Evolutionary conservation across 495 filamentous ascomycete species (phyloP).

Genomic region (Tuber indicum): DNA sequence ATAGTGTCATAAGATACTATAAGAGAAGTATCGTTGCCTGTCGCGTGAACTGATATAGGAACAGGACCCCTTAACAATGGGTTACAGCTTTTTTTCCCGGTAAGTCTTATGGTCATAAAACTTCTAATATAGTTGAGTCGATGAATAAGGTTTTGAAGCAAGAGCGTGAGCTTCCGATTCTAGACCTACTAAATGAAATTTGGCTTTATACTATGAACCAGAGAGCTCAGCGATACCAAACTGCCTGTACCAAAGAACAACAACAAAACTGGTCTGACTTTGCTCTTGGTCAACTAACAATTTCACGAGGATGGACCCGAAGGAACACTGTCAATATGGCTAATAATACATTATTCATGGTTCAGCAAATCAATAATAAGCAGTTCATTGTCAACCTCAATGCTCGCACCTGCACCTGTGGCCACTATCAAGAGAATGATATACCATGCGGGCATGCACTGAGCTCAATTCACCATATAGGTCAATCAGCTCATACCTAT

Average conservation of each 20-base stretch:
- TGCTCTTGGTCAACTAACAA: no score
- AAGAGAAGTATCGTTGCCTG: no score
- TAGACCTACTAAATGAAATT: slow-evolving; percentile 6
- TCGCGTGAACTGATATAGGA: no score
- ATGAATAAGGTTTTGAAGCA: slow-evolving; percentile 5
- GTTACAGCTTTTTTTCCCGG: slow-evolving; percentile 9
- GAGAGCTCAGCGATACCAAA: background rate
- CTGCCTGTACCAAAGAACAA: no score
- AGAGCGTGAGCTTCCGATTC: background rate
- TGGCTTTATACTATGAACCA: slow-evolving; percentile 10
- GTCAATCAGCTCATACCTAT: background rate
- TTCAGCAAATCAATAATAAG: background rate
- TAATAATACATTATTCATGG: background rate
- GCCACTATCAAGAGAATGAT: background rate
- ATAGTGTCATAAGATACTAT: no score
- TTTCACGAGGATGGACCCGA: no score
- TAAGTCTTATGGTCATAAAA: slow-evolving; percentile 6
- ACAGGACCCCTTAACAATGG: no score
- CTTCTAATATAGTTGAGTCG: slow-evolving; percentile 11
- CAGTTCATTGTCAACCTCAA: background rate
- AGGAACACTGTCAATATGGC: no score
- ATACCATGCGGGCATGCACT: background rate
- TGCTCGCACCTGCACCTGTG: background rate
- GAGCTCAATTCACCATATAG: background rate
- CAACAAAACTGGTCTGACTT: no score